Evolutionary conservation across 1,284 basidiomycete species (phyloP), one percentile per base, ranked within the genome.

Genomic region (Pterulicium gracile): DNA sequence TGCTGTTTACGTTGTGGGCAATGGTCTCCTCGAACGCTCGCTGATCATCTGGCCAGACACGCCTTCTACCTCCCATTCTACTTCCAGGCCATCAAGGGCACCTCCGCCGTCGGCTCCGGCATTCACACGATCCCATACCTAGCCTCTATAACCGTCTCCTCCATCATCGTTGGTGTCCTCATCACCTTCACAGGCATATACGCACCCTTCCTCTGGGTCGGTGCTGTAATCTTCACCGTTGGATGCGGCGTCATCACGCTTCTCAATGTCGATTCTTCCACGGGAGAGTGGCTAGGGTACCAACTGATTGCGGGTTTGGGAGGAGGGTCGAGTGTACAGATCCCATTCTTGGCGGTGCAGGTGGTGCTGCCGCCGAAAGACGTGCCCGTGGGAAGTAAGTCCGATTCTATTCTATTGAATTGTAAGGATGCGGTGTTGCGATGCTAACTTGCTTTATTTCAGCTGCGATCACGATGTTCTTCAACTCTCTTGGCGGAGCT

Each of bases 241-340:
- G 70, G 69, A 19, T 58, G 59, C 14, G 71, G 67, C 3, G 57
- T 71, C 13, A 57, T 73, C 17, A 70, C 61, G 58, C 69, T 68
- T 5, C 52, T 70, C 44, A 53, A 55, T 27, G 56, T 56, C 10
- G 12, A 53, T 24, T 65, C 64, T 1, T 45, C 58, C 2, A 57
- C 56, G 45, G 54, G 61, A 23, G 59, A 59, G 27, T 52, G 70
- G 43, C 61, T 67, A 44, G 70, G 69, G 0, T 71, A 58, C 56
- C 67, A 70, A 55, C 63, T 65, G 18, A 35, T 70, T 10, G 40
- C 41, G 22, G 50, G 50, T 12, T 12, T 49, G 5, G 50, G 50
- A 15, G 44, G 48, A 3, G 50, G 50, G 15, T 24, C 45, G 18
- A 48, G 50, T 14, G 47, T 49, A 18, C 50, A 51, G 45, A 44